Conservation (phyloP, 306 rosid species). For the Cucurbita maxima region DNA sequence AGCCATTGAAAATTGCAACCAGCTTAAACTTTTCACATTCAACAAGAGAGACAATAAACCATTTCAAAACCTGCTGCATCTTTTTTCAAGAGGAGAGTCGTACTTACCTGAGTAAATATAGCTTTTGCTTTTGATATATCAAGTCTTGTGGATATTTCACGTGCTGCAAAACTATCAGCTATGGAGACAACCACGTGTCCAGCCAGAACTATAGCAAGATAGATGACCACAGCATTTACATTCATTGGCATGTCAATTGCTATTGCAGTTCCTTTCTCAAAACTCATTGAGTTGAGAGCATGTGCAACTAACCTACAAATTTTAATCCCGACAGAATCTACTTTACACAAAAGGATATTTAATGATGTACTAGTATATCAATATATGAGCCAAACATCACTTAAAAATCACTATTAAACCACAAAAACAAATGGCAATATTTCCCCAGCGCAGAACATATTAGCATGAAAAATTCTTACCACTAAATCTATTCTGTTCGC, state of each 20-base stretch:
- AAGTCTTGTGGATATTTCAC: constrained; percentile 78
- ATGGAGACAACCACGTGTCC: constrained; percentile 83
- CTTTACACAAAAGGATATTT: not conserved
- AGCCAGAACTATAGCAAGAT: constrained; percentile 75
- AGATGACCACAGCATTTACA: constrained; percentile 65
- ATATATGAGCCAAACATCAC: not conserved
- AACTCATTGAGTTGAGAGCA: constrained; percentile 50
- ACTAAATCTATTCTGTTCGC: not conserved
- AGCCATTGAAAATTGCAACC: not conserved
- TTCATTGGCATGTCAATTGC: constrained; percentile 96
- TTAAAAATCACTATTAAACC: not conserved
- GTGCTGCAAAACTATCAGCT: constrained; percentile 91
- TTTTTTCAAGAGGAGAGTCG: constrained; percentile 3
- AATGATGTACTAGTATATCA: not conserved
- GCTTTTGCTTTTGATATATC: constrained; percentile 69
- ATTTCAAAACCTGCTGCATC: not conserved
- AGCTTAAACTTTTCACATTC: not conserved
- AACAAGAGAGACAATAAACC: not conserved
- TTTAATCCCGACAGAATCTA: constrained; percentile 17
- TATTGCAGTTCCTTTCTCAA: constrained; percentile 79
- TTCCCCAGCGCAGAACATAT: not conserved
- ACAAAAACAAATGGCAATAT: not conserved
- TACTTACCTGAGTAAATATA: constrained; percentile 78
- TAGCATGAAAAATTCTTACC: not conserved
- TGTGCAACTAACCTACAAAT: constrained; percentile 70